phyloP scores from a whole-genome alignment of 495 filamentous ascomycete species.

The Entonaema liquescens region DNA sequence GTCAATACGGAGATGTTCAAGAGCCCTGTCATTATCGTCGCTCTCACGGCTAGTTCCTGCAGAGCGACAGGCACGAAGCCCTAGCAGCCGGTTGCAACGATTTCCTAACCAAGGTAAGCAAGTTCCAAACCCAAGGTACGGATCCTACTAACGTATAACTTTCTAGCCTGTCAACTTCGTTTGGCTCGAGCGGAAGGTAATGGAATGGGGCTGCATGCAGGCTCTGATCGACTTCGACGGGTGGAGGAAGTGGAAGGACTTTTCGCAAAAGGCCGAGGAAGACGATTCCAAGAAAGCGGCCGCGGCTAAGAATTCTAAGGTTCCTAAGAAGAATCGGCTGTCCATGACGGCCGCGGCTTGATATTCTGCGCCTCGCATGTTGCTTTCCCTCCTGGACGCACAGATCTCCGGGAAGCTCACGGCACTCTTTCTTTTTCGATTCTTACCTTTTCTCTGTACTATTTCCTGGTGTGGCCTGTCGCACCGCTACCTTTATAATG shows the following conservation, averaged over 20 bases:
- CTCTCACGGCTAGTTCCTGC: slow-evolving; percentile 90
- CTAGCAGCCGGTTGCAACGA: slow-evolving; percentile 97
- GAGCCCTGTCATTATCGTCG: slow-evolving; percentile 96
- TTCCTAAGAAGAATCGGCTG: slow-evolving; percentile 51
- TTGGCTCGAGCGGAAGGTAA: slow-evolving; percentile 96
- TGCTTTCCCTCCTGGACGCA: neutral
- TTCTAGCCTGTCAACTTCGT: slow-evolving; percentile 92
- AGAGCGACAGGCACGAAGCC: slow-evolving; percentile 94
- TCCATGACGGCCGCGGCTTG: slow-evolving; percentile 44
- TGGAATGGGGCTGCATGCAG: slow-evolving; percentile 99
- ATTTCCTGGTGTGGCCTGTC: neutral
- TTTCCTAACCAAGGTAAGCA: slow-evolving; percentile 92
- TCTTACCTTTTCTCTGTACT: neutral
- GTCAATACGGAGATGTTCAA: slow-evolving; percentile 81
- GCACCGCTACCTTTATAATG: neutral
- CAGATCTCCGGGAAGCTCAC: neutral
- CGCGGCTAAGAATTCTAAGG: slow-evolving; percentile 44
- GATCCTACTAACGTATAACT: slow-evolving; percentile 18
- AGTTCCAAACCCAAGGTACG: neutral
- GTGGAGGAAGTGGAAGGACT: slow-evolving; percentile 97
- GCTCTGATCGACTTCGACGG: slow-evolving; percentile 98
- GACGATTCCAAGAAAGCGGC: slow-evolving; percentile 47
- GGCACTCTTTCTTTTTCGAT: neutral
- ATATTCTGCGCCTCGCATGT: neutral
- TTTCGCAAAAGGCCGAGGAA: slow-evolving; percentile 54